These are phyloP conservation scores for Fusarium sp. DNA, from an alignment of 2,329 filamentous ascomycete species.

Conservation along the genomic window DNA sequence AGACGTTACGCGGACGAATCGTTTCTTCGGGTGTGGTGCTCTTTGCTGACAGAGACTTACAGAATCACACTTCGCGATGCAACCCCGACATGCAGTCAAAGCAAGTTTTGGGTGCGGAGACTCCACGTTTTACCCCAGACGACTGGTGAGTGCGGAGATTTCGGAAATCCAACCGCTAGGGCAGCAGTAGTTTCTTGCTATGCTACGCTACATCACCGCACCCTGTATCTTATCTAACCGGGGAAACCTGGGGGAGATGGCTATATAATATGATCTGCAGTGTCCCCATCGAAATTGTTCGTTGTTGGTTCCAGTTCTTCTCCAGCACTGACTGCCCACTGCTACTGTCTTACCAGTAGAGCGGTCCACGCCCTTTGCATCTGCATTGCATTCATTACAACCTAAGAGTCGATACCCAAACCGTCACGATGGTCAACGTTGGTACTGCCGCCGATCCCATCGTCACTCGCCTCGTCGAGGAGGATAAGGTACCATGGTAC, in stretches of 20 bases:
- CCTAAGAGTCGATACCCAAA: not conserved
- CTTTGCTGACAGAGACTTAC: slow-evolving; percentile 2
- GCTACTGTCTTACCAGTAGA: not conserved
- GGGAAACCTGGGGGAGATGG: not conserved
- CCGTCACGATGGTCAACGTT: slow-evolving; percentile 37
- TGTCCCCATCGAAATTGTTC: slow-evolving; percentile 2
- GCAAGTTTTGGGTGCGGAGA: slow-evolving; percentile 17
- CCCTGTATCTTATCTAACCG: slow-evolving; percentile 10
- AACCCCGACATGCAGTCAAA: slow-evolving; percentile 15
- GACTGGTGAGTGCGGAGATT: slow-evolving; percentile 24
- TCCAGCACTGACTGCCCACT: not conserved
- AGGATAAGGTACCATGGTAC: slow-evolving; percentile 59
- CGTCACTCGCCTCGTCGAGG: slow-evolving; percentile 49
- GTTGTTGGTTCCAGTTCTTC: slow-evolving; percentile 4
- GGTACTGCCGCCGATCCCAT: slow-evolving; percentile 40
- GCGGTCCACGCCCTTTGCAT: not conserved
- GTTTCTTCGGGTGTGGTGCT: not conserved
- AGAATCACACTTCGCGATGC: slow-evolving; percentile 20
- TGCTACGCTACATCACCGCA: not conserved
- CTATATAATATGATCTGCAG: slow-evolving; percentile 32
- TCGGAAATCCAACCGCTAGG: slow-evolving; percentile 22
- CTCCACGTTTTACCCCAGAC: slow-evolving; percentile 33
- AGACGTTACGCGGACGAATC: slow-evolving; percentile 17
- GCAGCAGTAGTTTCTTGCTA: not conserved
- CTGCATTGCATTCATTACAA: not conserved